Base-by-base conservation (phyloP, 2,329 filamentous ascomycete genomes). In the Neonectria punicea region DNA sequence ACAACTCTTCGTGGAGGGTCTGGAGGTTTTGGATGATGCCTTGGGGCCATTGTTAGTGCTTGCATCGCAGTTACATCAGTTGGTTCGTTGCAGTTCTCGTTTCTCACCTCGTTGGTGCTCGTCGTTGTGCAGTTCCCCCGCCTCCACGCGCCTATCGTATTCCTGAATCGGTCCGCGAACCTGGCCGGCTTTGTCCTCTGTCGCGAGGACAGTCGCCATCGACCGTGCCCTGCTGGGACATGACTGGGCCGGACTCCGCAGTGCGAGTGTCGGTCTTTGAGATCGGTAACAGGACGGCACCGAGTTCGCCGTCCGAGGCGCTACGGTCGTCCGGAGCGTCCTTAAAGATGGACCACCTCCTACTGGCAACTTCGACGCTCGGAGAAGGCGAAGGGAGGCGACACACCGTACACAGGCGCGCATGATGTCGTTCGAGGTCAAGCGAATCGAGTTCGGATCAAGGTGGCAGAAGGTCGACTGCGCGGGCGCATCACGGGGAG, bases 21-120 rank as follows among this genome's bases (percentile, higher is more conserved):
- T 99, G 93, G 6, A 99, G 85, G 74, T 89, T 92, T 76, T 96
- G 89, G 72, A 99, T 94, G 71, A 99, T 95, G 46, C 90, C 93
- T 94, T 69, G 25, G 30, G 5, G 16, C 50, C 16, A 14, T 16
- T 41, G 57, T 75, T 34, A 75, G 71, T 57, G 25, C 5, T 43
- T 32, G 11, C 20, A 32, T 44, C 41, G 34, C 47, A 22, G 11
- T 47, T 8, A 7, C 20, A 7, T 14, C 47, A 9, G 34, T 11
- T n/a, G 43, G 20, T 30, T 49, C 4, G 16, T 16, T 46, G 25
- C 13, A 14, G 30, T 60, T 28, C 82, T 71, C 82, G 30, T 58
- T 58, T 28, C 83, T 72, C 82, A 94, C 93, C 90, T 85, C 96
- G 85, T 80, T 99, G 96, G 80, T 98, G 93, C 69, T 93, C 89